Evolutionary conservation across 164 flowering plant species (phyloP).

Genomic region (Pachysandra terminalis): DNA sequence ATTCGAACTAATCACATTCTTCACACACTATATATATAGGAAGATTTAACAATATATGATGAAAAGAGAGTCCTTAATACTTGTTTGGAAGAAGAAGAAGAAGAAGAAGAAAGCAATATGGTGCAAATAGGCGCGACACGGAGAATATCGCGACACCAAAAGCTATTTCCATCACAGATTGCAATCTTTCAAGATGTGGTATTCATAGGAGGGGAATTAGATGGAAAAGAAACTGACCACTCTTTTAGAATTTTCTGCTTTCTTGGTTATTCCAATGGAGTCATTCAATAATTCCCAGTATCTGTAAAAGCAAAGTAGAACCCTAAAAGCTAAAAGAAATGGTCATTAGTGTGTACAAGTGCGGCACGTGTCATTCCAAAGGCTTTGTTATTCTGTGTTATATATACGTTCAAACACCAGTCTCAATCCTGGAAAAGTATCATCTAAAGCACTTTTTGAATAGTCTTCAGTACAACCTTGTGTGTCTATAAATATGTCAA

Average conservation of each 20-base stretch:
- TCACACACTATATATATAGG: neutral
- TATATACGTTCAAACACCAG: neutral
- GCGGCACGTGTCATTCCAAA: too few species aligned
- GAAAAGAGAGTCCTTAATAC: neutral
- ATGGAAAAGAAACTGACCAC: neutral
- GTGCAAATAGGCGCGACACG: neutral
- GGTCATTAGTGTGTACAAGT: neutral
- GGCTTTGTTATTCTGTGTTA: too few species aligned
- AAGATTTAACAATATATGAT: neutral
- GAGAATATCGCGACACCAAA: constrained; percentile 6
- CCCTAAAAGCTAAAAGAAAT: too few species aligned
- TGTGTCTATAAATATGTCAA: neutral
- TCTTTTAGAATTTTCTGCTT: neutral
- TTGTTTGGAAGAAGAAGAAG: neutral
- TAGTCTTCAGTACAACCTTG: neutral
- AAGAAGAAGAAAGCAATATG: neutral
- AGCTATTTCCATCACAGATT: constrained; percentile 4
- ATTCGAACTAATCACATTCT: too few species aligned
- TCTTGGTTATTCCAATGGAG: neutral
- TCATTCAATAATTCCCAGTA: neutral
- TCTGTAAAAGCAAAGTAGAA: neutral
- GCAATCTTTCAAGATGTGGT: neutral
- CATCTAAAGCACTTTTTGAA: too few species aligned
- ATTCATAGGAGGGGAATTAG: too few species aligned
- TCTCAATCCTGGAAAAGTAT: neutral